phyloP scores from a whole-genome alignment of 768 basidiomycete species.

The Lactarius hatsudake region DNA sequence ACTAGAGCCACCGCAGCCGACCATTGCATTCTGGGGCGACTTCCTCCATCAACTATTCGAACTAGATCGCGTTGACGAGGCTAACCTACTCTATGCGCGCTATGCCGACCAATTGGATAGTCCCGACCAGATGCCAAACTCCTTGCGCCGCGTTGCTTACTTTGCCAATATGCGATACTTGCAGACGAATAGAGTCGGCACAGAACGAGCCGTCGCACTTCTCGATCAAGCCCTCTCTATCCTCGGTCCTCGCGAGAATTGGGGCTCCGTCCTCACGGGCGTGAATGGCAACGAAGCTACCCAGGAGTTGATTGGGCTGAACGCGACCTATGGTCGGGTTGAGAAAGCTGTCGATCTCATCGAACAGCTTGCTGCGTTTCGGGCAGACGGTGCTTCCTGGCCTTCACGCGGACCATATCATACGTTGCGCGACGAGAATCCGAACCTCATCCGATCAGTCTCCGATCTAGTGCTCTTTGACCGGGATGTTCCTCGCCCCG shows the following conservation, averaged over 20 bases:
- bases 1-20: conserved; percentile 49
- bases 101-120: conserved; percentile 39
- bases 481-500: conserved; percentile 8
- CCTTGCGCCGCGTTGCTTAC: conserved; percentile 44
- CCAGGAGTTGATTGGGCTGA: conserved; percentile 27
- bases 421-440: not conserved
- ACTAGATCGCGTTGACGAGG: conserved; percentile 47
- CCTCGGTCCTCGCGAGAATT: conserved; percentile 8
- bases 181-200: conserved; percentile 19
- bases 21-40: conserved; percentile 50
- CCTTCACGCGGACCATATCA: not conserved
- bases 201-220: conserved; percentile 20
- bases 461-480: conserved; percentile 22
- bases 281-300: conserved; percentile 19
- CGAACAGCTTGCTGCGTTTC: conserved; percentile 18
- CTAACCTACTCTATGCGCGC: conserved; percentile 53
- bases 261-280: conserved; percentile 14
- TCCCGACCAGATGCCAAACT: conserved; percentile 19
- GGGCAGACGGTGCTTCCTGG: conserved; percentile 18
- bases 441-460: conserved; percentile 20
- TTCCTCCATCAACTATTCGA: conserved; percentile 58
- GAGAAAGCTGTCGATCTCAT: conserved; percentile 33
- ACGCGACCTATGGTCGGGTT: conserved; percentile 28
- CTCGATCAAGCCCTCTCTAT: conserved; percentile 31
- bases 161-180: conserved; percentile 41